phyloP scores from a whole-genome alignment of 179 eudicot genomes.

The Beta corolliflora region DNA sequence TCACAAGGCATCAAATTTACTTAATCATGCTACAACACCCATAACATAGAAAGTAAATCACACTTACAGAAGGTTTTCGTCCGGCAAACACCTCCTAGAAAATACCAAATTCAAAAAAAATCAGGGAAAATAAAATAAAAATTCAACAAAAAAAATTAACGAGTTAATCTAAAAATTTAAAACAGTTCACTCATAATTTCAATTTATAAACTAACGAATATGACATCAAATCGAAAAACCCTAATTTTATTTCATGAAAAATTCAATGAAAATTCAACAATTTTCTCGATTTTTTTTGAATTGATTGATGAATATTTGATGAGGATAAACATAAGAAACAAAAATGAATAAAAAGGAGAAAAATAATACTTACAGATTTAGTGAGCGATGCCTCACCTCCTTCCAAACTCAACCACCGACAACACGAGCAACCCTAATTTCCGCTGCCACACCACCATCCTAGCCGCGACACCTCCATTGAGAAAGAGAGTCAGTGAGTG shows the following conservation, averaged over 20 bases:
- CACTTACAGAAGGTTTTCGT: constrained; percentile 87
- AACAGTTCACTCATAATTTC: background rate
- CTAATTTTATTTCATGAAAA: constrained; percentile 15
- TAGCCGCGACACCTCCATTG: too few species aligned
- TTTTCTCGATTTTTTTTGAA: background rate
- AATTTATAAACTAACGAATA: background rate
- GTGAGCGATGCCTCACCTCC: too few species aligned
- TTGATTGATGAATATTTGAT: background rate
- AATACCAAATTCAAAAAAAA: constrained; percentile 1
- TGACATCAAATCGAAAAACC: constrained; percentile 21
- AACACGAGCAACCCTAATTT: too few species aligned
- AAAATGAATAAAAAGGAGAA: background rate
- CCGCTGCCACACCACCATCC: too few species aligned
- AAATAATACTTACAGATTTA: constrained; percentile 36
- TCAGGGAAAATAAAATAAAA: too few species aligned
- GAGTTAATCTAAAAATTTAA: too few species aligned
- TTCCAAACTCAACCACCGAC: too few species aligned
- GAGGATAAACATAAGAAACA: too few species aligned
- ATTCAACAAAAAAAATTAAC: too few species aligned
- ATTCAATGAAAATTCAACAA: background rate
- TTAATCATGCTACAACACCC: background rate
- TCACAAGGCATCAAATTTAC: background rate
- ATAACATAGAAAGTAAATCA: background rate
- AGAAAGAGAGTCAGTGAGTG: too few species aligned
- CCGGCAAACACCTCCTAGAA: constrained; percentile 71